Conservation (phyloP, 352 stramenopile genomes). For the Phytophthora palmivora region DNA sequence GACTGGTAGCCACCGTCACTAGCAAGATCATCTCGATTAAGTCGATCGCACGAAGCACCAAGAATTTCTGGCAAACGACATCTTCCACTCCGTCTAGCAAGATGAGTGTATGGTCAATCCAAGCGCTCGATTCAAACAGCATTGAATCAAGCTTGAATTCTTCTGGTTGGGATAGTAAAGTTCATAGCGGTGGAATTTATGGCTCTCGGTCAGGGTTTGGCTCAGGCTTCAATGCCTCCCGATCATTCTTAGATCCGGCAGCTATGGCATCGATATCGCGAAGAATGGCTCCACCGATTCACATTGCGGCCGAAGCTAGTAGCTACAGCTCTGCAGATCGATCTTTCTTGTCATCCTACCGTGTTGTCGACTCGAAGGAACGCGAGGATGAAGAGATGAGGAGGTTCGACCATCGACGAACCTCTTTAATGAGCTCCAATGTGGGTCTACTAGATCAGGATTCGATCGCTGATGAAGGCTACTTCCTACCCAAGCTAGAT, state of each 20-base stretch:
- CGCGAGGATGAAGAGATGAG: slow-evolving; percentile 36
- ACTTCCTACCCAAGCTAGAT: slow-evolving; percentile 55
- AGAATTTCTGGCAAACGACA: slow-evolving; percentile 27
- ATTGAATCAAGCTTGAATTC: slow-evolving; percentile 31
- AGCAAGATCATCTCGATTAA: slow-evolving; percentile 74
- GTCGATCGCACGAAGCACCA: slow-evolving; percentile 43
- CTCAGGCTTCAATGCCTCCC: slow-evolving; percentile 27
- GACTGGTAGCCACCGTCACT: slow-evolving; percentile 22
- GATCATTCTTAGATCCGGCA: slow-evolving; percentile 61
- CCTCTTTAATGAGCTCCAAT: slow-evolving; percentile 63
- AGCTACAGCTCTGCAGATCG: slow-evolving; percentile 50
- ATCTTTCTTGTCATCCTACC: slow-evolving; percentile 21
- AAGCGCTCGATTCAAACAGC: slow-evolving; percentile 30
- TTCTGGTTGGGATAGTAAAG: slow-evolving; percentile 10
- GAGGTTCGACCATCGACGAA: slow-evolving; percentile 43
- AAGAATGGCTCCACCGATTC: slow-evolving; percentile 28
- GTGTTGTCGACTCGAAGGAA: slow-evolving; percentile 33
- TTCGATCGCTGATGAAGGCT: slow-evolving; percentile 42
- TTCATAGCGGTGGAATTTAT: slow-evolving; percentile 7
- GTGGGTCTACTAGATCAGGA: slow-evolving; percentile 59
- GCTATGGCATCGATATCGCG: slow-evolving; percentile 27
- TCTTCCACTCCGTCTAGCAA: slow-evolving; percentile 18
- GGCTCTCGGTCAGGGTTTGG: slow-evolving; percentile 20
- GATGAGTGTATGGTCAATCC: slow-evolving; percentile 21
- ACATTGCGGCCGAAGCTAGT: slow-evolving; percentile 47